These are phyloP conservation scores for Penicillium psychrofluorescens DNA, from an alignment of 495 filamentous ascomycete species.

Conservation along the genomic window DNA sequence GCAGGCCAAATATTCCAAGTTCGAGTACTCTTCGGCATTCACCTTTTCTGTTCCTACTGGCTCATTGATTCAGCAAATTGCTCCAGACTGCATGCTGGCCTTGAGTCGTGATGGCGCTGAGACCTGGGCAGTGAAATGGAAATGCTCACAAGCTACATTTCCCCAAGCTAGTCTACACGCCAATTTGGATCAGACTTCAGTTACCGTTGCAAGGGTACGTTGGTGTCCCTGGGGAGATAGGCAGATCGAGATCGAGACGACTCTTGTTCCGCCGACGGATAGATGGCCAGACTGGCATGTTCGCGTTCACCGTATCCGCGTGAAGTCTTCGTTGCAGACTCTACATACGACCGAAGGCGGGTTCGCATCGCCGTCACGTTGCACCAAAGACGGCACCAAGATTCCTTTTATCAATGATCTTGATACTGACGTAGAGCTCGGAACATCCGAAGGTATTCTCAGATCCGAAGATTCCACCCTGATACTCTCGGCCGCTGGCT, in stretches of 20 bases:
- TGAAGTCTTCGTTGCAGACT: constrained; percentile 1
- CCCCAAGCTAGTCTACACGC: neutral
- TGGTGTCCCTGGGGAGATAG: constrained; percentile 8
- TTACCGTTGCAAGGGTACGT: neutral
- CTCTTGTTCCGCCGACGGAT: constrained; percentile 6
- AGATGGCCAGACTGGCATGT: constrained; percentile 11
- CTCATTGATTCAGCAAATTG: constrained; percentile 5
- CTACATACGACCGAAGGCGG: constrained; percentile 12
- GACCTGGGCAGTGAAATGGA: constrained; percentile 10
- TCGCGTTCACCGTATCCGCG: constrained; percentile 4
- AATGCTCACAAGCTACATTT: constrained; percentile 4
- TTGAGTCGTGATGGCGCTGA: constrained; percentile 8
- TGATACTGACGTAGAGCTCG: neutral
- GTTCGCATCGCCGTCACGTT: constrained; percentile 5
- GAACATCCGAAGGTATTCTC: neutral
- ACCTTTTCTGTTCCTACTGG: constrained; percentile 36
- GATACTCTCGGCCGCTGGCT: constrained; percentile 1
- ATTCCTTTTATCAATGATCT: neutral
- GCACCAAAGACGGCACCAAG: constrained; percentile 1
- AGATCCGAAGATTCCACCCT: neutral
- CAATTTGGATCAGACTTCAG: neutral
- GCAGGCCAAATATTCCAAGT: constrained; percentile 67
- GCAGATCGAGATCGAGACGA: constrained; percentile 4
- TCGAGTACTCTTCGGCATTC: constrained; percentile 61
- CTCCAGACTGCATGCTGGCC: constrained; percentile 6